Conservation (phyloP, 768 basidiomycete species). For the Imleria badia region DNA sequence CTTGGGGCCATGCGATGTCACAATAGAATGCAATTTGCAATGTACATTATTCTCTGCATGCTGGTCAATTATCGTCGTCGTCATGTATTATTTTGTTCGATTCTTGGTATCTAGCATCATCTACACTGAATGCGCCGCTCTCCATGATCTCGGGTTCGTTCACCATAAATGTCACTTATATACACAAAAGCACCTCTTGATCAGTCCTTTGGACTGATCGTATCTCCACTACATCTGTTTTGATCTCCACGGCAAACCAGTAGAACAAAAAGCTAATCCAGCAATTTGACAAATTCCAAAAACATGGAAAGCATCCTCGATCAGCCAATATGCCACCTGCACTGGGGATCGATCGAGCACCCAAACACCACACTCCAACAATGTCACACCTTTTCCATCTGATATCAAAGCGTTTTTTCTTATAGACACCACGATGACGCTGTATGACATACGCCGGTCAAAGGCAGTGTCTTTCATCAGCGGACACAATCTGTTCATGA, state of each 20-base stretch:
- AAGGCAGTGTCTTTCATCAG: not conserved
- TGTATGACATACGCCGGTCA: not conserved
- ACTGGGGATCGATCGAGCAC: not conserved
- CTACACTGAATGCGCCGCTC: too few relatives aligned
- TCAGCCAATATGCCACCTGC: not conserved
- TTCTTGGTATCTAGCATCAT: not conserved
- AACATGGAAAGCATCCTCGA: not conserved
- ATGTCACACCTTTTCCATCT: not conserved
- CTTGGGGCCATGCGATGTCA: constrained; percentile 4
- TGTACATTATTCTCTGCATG: constrained; percentile 20
- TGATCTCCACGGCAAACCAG: not conserved
- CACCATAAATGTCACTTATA: too few relatives aligned
- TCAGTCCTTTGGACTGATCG: too few relatives aligned
- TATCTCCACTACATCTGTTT: not conserved
- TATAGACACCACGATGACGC: not conserved
- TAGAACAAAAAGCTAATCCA: not conserved
- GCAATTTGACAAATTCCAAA: not conserved
- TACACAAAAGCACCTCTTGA: too few relatives aligned
- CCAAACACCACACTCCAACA: not conserved
- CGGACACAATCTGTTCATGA: not conserved
- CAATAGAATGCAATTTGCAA: constrained; percentile 15
- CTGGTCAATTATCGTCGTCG: not conserved
- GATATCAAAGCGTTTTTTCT: not conserved
- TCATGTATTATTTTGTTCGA: not conserved
- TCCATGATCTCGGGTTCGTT: not conserved